Evolutionary conservation across 1,139 yeast genomes (phyloP), one percentile per base, ranked within the genome.

Genomic region (Blastobotrys raffinosifermentans): DNA sequence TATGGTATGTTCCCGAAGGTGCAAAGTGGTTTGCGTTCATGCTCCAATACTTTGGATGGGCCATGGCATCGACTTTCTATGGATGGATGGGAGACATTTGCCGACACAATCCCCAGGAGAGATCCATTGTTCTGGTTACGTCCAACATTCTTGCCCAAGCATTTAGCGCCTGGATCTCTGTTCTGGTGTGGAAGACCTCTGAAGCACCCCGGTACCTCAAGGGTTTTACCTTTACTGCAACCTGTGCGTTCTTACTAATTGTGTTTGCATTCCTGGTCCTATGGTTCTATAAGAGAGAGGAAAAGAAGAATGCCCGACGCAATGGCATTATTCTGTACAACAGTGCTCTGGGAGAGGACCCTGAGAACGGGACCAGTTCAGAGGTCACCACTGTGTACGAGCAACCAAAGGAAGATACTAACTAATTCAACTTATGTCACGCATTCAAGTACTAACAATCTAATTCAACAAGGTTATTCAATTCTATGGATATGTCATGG

Each of bases 251-350:
- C 29, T 59, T 71, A n/a, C 69, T 77, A 48, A 55, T 66, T 19
- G 37, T 68, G 4, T 73, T 80, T 80, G 70, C 80, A 0, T 58
- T 73, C 35, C 62, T 73, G 5, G 80, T 74, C 4, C 65, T 77
- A 45, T 72, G 64, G 50, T 66, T 74, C 43, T 78, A 77, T 62
- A 79, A 78, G 57, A 67, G 67, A 34, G 73, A 75, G 38, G 85
- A 79, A 52, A 66, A 69, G 41, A 57, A 56, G 34, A 53, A 66
- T 40, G 80, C 83, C 9, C 57, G 59, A 33, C 69, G 33, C 14
- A 42, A 42, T 34, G 45, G 45, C 10, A 38, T 42, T 17, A 32
- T 42, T 16, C 22, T 42, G 8, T 42, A 42, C 25, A 37, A 42
- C 27, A 40, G 44, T 20, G 35, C 35, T 14, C 33, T 26, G 19